Base-by-base conservation (phyloP, 2,329 filamentous ascomycete species). In the Calonectria pauciramosa region DNA sequence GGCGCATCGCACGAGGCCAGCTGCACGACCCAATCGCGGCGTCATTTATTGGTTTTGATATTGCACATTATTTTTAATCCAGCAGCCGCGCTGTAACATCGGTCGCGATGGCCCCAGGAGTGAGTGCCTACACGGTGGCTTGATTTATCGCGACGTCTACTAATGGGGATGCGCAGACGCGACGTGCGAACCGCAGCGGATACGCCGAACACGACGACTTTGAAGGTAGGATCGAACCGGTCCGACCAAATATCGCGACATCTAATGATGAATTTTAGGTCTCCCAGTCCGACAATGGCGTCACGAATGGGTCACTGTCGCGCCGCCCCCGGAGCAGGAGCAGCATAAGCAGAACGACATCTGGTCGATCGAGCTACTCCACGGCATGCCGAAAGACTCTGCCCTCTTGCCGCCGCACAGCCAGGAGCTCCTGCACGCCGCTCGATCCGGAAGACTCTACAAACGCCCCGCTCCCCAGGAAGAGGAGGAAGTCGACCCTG, bases 281-380 rank as follows among this genome's bases (percentile, higher is more conserved):
- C 90, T 98, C 14, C 96, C 96, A 20, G 94, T 98, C 72, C 94
- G 96, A 82, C 95, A 98, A 90, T 99, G 96, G 94, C 93, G 94
- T 71, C 92, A 94, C 77, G 92, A 94, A 73, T 88, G 88, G 85
- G 90, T 95, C 71, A 93, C 87, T 52, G 87, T 96, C 82, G 92
- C 92, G 78, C 93, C 95, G 68, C 91, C 91, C 16, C 87, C 90
- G 13, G 89, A 91, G 47, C 88, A 91, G 76, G 94, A 96, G 79
- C 91, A 89, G 34, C 88, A 86, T 38, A 88, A 92, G 75, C 90
- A 90, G 78, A 91, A 92, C 80, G 91, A 94, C 82, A 88, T 91
- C 68, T 96, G 94, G 91, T 93, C 92, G n/a, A 82, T 89, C 63
- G 96, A 98, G 82, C 90, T 95, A 23, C 93, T 95, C 4, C 89